These are phyloP conservation scores for Kodamaea restingae DNA, from an alignment of 805 yeast species.

Conservation along the genomic window DNA sequence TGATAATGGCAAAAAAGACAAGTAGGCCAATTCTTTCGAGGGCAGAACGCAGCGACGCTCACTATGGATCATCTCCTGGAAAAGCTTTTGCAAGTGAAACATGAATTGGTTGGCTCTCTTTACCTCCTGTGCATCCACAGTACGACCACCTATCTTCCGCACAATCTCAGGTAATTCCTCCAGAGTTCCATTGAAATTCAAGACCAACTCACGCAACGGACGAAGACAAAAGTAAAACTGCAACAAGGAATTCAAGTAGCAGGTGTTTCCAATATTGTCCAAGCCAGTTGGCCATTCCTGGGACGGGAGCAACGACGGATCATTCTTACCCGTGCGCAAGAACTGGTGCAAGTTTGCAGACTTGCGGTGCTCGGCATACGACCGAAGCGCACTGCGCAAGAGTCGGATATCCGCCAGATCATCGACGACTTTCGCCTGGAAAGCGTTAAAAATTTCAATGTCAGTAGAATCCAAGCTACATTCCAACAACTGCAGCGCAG, in stretches of 20 bases:
- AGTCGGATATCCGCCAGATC: conserved; percentile 46
- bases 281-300: conserved; percentile 86
- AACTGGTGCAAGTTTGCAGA: conserved; percentile 55
- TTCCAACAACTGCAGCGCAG: conserved; percentile 49
- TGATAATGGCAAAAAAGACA: conserved; percentile 75
- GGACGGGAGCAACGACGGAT: conserved; percentile 53
- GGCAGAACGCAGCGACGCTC: conserved; percentile 70
- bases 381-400: conserved; percentile 54
- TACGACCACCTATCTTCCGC: conserved; percentile 83
- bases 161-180: conserved; percentile 18
- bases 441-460: conserved; percentile 49
- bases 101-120: conserved; percentile 80
- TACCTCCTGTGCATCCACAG: conserved; percentile 73
- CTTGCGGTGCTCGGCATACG: conserved; percentile 50
- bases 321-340: conserved; percentile 58
- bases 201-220: conserved; percentile 68
- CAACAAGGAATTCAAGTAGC: conserved; percentile 70
- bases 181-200: conserved; percentile 57
- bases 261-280: conserved; percentile 89
- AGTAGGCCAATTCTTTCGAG: conserved; percentile 74
- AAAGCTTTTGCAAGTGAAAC: conserved; percentile 65
- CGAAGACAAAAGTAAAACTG: conserved; percentile 86
- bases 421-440: conserved; percentile 36
- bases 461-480: conserved; percentile 52
- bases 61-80: conserved; percentile 63